Conservation (phyloP, 257 asterid genomes). For the Oldenlandia corymbosa region DNA sequence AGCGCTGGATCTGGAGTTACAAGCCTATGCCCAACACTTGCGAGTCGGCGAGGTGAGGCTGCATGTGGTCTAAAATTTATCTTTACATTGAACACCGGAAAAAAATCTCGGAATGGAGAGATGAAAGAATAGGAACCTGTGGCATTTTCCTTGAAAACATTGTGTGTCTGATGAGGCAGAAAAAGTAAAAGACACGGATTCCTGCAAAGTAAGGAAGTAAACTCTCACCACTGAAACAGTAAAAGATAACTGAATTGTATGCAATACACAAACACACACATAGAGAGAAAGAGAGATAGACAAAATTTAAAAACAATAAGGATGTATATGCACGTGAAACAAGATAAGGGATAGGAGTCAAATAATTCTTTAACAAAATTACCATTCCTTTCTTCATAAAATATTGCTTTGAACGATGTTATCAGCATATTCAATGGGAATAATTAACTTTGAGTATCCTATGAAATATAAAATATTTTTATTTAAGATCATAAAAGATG, state of each 20-base stretch:
- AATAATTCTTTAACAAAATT: too few relatives aligned
- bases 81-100: neutral
- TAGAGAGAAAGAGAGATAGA: too few relatives aligned
- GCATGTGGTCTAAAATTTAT: too few relatives aligned
- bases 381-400: too few relatives aligned
- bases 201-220: conserved; percentile 3
- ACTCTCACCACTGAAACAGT: neutral
- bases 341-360: too few relatives aligned
- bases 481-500: neutral
- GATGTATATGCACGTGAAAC: too few relatives aligned
- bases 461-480: neutral
- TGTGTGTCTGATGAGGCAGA: neutral
- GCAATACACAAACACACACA: too few relatives aligned
- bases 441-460: neutral
- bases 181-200: neutral
- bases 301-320: too few relatives aligned
- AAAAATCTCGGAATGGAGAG: neutral
- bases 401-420: too few relatives aligned
- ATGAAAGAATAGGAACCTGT: neutral
- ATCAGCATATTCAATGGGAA: neutral
- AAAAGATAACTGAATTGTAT: neutral
- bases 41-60: too few relatives aligned
- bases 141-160: neutral
- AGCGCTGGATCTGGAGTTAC: neutral
- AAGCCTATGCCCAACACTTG: neutral